Percentiles rank a stretch among this genome's conserved stretches.
phyloP scores from a whole-genome alignment of 2,329 filamentous ascomycete genomes.

The Hypomyces perniciosus region DNA sequence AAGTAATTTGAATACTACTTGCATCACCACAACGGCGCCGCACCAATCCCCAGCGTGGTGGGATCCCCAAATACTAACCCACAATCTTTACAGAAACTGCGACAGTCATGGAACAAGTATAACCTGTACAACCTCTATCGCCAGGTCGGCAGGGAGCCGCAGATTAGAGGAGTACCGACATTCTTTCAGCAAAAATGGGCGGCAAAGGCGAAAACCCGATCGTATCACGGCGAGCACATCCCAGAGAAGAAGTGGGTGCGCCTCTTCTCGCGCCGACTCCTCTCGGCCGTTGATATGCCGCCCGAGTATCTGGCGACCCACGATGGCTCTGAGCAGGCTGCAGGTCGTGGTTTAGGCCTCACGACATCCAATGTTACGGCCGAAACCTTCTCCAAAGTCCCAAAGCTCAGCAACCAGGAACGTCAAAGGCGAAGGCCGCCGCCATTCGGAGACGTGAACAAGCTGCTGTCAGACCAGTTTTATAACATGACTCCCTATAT shows the following conservation, averaged over 20 bases:
- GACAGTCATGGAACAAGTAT: slow-evolving; percentile 96
- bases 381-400: slow-evolving; percentile 28
- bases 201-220: slow-evolving; percentile 75
- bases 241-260: slow-evolving; percentile 89
- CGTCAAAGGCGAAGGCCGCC: slow-evolving; percentile 14
- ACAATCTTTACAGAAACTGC: slow-evolving; percentile 62
- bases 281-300: slow-evolving; percentile 81
- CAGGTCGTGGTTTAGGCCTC: slow-evolving; percentile 74
- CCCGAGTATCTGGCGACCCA: slow-evolving; percentile 68
- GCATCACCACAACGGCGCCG: not conserved
- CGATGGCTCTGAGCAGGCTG: slow-evolving; percentile 78
- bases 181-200: slow-evolving; percentile 99
- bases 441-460: slow-evolving; percentile 27
- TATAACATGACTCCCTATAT: slow-evolving; percentile 71
- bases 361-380: slow-evolving; percentile 27
- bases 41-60: not conserved
- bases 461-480: slow-evolving; percentile 28
- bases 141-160: slow-evolving; percentile 25
- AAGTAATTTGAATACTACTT: slow-evolving; percentile 29
- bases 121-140: slow-evolving; percentile 81
- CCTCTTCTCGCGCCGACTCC: slow-evolving; percentile 79
- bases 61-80: slow-evolving; percentile 1
- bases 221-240: slow-evolving; percentile 93
- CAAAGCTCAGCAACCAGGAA: slow-evolving; percentile 17
- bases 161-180: slow-evolving; percentile 44